Evolutionary conservation across 129 eudicot genomes (phyloP), one percentile per base, ranked within the genome.

Genomic region (Artemisia annua): DNA sequence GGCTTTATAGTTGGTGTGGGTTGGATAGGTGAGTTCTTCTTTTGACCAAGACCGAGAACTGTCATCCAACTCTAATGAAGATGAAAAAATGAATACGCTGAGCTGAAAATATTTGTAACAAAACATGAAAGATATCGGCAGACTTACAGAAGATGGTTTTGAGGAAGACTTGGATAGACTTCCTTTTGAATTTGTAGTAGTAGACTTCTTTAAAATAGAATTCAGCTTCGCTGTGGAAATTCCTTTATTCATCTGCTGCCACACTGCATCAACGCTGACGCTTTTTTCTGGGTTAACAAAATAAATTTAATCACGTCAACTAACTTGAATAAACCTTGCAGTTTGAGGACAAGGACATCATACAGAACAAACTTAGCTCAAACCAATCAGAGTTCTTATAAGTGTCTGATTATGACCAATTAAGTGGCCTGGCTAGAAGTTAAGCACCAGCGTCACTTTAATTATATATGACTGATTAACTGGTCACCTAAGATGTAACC

Each of bases 201-300:
- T 78, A 67, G 74, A 71, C 75, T 77, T 87, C 75, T 79, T 76
- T 61, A 85, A 58, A 69, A 88, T 79, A 19, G 93, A 88, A 64
- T 94, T 86, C 12, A 94, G 89, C 75, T 88, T 81, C 79, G 78
- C 82, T 18, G 70, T 48, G 7, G 99, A 88, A 35, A 94, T 93
- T 74, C 99, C 99, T 83, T 90, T 94, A 35, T 85, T 88, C 99
- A 94, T 94, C 73, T 86, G 96, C 80, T 90, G 85, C 99, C 99
- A 94, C 11, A 94, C 84, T 63, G 91, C 97, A 80, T 90, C 91
- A 19, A 86, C 93, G 58, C 91, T 85, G 67, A 88, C 88, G 79
- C 88, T 85, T 70, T 83, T 83, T 12, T 90, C 97, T 94, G 92
- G 58, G 30, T 75, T 18, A 50, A 51, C 1, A 26, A 15, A 83